phyloP scores from a whole-genome alignment of 169 alveolate genomes.

The Eimeria tenella region DNA sequence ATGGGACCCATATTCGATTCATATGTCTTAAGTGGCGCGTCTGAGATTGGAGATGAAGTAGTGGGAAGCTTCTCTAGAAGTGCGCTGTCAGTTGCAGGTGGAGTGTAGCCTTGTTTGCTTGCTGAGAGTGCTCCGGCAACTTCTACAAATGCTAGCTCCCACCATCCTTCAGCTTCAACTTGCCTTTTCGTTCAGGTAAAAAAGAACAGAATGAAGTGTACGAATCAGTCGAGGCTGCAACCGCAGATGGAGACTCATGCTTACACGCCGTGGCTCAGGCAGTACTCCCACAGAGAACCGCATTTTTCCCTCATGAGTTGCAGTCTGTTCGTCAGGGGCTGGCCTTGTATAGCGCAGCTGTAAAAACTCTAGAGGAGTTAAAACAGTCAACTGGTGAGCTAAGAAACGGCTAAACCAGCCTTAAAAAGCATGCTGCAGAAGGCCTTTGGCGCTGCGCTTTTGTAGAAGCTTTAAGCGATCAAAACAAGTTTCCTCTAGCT shows the following conservation, averaged over 20 bases:
- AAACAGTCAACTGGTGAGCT: neutral
- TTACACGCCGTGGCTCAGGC: neutral
- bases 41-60: neutral
- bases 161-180: too few species aligned
- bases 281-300: neutral
- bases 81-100: neutral
- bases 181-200: neutral
- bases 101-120: neutral
- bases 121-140: neutral
- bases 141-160: too few species aligned
- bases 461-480: neutral
- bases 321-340: slow-evolving; percentile 61
- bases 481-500: neutral
- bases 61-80: slow-evolving; percentile 10
- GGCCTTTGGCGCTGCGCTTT: neutral
- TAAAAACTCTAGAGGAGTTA: neutral
- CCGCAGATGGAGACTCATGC: slow-evolving; percentile 58
- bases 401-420: too few species aligned
- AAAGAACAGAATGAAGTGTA: slow-evolving; percentile 6
- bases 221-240: slow-evolving; percentile 48
- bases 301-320: slow-evolving; percentile 54
- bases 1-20: slow-evolving; percentile 27
- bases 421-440: too few species aligned
- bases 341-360: slow-evolving; percentile 26
- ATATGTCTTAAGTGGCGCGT: neutral